Percentiles rank a stretch among this genome's conserved stretches.
phyloP scores from a whole-genome alignment of 169 alveolate species.

The Plasmodium berghei region DNA sequence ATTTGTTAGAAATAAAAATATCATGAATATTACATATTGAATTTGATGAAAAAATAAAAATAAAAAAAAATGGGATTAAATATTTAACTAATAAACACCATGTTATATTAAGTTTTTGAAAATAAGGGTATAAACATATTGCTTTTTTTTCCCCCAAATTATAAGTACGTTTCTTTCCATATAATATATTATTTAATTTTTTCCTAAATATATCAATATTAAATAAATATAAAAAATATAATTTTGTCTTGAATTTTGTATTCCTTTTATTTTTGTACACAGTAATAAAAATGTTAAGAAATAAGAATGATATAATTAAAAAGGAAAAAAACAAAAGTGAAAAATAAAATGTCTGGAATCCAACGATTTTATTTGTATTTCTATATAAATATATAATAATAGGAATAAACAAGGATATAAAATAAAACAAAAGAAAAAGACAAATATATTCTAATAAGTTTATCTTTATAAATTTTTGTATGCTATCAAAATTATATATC shows the following conservation, averaged over 20 bases:
- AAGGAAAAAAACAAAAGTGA: not conserved
- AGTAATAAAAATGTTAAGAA: conserved; percentile 3
- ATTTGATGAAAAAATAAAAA: conserved; percentile 14
- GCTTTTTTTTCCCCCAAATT: not conserved
- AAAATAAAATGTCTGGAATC: not conserved
- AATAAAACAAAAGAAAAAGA: conserved; percentile 5
- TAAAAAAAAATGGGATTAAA: conserved; percentile 45
- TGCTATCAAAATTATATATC: conserved; percentile 30
- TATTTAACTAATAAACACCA: conserved; percentile 62
- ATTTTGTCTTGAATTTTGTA: conserved; percentile 3
- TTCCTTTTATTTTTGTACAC: conserved; percentile 4
- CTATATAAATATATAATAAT: conserved; percentile 8
- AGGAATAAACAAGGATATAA: conserved; percentile 8
- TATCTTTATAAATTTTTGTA: not conserved
- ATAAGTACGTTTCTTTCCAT: conserved; percentile 27
- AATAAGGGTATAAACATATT: not conserved
- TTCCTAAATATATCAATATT: conserved; percentile 29
- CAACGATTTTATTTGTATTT: not conserved
- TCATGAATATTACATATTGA: conserved; percentile 11
- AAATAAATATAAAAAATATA: conserved; percentile 22
- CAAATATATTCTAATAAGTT: not conserved
- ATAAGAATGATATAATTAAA: conserved; percentile 8
- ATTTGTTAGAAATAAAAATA: not conserved
- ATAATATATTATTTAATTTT: conserved; percentile 46
- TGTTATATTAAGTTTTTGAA: conserved; percentile 14